phyloP scores from a whole-genome alignment of 2,329 filamentous ascomycete genomes.

The Scedosporium dehoogii region DNA sequence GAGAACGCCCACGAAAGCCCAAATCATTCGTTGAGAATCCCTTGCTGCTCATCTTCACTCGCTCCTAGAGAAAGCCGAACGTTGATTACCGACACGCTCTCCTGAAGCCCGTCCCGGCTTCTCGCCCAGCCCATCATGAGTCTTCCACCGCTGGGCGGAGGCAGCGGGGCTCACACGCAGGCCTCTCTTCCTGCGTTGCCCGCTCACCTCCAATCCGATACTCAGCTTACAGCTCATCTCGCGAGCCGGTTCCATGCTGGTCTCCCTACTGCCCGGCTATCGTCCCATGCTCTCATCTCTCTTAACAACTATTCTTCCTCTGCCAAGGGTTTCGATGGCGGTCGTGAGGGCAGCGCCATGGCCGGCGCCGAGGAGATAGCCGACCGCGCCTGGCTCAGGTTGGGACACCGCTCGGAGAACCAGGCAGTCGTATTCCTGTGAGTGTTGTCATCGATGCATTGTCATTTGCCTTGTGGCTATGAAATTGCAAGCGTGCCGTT shows the following conservation, averaged over 20 bases:
- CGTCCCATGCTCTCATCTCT: constrained; percentile 82
- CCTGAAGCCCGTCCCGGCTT: neutral
- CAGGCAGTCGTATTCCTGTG: constrained; percentile 90
- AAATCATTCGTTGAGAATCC: neutral
- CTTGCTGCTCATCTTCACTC: neutral
- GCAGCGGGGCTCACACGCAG: constrained; percentile 60
- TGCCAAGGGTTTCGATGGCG: constrained; percentile 78
- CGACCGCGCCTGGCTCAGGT: constrained; percentile 69
- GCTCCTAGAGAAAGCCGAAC: neutral
- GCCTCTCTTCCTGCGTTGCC: constrained; percentile 82
- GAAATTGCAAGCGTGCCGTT: neutral
- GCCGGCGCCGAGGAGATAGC: constrained; percentile 89
- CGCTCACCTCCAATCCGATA: constrained; percentile 69
- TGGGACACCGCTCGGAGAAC: constrained; percentile 85
- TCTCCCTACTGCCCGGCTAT: constrained; percentile 77
- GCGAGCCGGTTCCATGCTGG: constrained; percentile 88
- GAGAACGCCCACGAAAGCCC: neutral
- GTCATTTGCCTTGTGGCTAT: neutral
- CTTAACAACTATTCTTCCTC: constrained; percentile 93
- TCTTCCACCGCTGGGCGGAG: constrained; percentile 37
- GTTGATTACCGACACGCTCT: neutral
- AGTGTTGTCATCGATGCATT: constrained; percentile 26
- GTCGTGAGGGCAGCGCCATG: constrained; percentile 84
- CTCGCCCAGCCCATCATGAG: constrained; percentile 40
- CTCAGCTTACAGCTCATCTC: constrained; percentile 70